A percentile compares a stretch with the other conserved stretches of the same genome.
These are phyloP conservation scores for Setomelanomma holmii DNA, from an alignment of 2,329 filamentous ascomycete species.

Conservation along the genomic window DNA sequence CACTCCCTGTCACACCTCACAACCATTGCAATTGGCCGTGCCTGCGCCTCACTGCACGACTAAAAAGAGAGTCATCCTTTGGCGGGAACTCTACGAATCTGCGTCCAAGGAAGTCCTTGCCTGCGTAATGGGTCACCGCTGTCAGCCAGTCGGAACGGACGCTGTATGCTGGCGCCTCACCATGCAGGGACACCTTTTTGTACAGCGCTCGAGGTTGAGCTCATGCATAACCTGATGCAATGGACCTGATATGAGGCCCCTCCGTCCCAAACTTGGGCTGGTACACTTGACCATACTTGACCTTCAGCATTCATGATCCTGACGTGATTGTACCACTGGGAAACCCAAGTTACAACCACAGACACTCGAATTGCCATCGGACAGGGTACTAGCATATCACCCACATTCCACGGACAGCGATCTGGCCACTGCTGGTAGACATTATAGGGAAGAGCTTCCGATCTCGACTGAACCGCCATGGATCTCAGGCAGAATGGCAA, in stretches of 20 bases:
- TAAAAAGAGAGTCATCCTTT: constrained; percentile 31
- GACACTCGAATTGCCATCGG: not conserved
- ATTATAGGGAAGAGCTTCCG: not conserved
- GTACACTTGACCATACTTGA: constrained; percentile 6
- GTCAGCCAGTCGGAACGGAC: constrained; percentile 36
- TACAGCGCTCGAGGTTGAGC: constrained; percentile 22
- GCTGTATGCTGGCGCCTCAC: constrained; percentile 21
- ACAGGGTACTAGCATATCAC: not conserved
- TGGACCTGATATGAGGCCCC: constrained; percentile 38
- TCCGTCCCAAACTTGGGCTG: constrained; percentile 24
- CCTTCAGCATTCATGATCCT: not conserved
- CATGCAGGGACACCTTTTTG: constrained; percentile 22
- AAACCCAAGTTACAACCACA: no score
- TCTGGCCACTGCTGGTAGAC: no score
- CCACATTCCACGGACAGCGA: no score
- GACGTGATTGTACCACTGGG: no score
- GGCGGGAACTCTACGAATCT: constrained; percentile 41
- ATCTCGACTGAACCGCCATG: constrained; percentile 19
- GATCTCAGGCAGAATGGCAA: constrained; percentile 30
- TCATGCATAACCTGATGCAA: constrained; percentile 37
- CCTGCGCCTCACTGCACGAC: constrained; percentile 41
- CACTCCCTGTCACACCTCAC: constrained; percentile 35
- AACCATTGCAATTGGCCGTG: constrained; percentile 38
- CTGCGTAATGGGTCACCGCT: constrained; percentile 30
- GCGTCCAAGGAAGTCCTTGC: constrained; percentile 27